These are phyloP conservation scores for Rhynchospora breviuscula DNA, from an alignment of 176 grass and related monocot species.

Conservation along the genomic window DNA sequence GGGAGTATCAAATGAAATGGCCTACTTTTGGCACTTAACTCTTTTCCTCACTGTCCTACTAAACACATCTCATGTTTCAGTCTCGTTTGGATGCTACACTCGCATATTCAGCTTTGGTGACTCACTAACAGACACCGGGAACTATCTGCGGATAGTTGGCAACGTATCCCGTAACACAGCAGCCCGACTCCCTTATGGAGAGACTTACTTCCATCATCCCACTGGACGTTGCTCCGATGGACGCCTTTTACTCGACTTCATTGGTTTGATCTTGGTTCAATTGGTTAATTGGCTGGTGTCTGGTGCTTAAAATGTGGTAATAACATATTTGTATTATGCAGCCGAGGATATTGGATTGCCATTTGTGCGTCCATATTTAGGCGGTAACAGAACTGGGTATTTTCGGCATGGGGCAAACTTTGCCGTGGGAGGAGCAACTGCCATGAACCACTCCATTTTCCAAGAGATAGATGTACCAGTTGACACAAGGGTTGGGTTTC, in stretches of 20 bases:
- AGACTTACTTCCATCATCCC: slow-evolving; percentile 6
- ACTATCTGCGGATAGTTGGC: slow-evolving; percentile 17
- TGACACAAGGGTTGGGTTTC: background rate
- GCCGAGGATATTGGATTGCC: background rate
- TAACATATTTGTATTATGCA: background rate
- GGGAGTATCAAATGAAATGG: no score
- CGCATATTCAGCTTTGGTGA: slow-evolving; percentile 62
- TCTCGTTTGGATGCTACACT: slow-evolving; percentile 35
- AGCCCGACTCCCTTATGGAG: slow-evolving; percentile 16
- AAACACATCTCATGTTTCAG: background rate
- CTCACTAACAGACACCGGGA: slow-evolving; percentile 51
- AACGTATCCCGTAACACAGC: no score
- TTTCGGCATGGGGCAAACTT: slow-evolving; percentile 5
- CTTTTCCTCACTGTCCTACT: background rate
- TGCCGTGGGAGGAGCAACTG: background rate
- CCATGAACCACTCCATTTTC: slow-evolving; percentile 14
- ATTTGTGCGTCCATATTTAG: background rate
- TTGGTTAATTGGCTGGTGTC: background rate
- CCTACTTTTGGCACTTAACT: no score
- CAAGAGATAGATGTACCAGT: background rate
- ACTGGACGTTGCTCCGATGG: slow-evolving; percentile 26
- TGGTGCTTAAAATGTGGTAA: no score
- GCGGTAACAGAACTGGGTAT: background rate
- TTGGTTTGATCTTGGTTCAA: background rate
- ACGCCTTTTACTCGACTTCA: slow-evolving; percentile 9